A percentile compares a stretch with the other conserved stretches of the same genome.
Conservation (phyloP, 352 stramenopile genomes). For the Globisporangium barbulae region DNA sequence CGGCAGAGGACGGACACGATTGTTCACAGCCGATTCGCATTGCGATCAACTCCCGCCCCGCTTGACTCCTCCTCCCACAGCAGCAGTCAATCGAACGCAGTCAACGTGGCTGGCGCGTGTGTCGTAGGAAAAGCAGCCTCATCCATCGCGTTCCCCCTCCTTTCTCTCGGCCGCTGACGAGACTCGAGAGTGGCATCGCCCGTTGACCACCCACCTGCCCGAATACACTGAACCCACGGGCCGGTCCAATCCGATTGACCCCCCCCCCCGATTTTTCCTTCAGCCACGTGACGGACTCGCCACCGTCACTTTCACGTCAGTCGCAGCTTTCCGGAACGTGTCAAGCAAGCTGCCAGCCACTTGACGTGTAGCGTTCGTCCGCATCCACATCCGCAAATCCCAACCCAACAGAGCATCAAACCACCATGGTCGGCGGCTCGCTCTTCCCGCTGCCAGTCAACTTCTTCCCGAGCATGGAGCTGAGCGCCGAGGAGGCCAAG, state of each 20-base stretch:
- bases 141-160: background rate
- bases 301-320: conserved; percentile 3
- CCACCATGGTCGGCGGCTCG: conserved; percentile 19
- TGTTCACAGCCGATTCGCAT: background rate
- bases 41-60: background rate
- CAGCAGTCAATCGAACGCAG: background rate
- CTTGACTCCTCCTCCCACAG: too few relatives aligned
- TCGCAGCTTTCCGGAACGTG: conserved; percentile 2
- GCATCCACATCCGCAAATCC: conserved; percentile 5
- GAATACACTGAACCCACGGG: background rate
- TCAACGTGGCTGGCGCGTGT: background rate
- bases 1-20: background rate
- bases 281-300: background rate
- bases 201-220: background rate
- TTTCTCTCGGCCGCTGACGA: background rate
- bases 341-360: background rate
- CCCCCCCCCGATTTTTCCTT: background rate
- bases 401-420: background rate
- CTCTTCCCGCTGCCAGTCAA: conserved; percentile 55
- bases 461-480: conserved; percentile 54
- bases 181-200: background rate
- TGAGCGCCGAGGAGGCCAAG: conserved; percentile 40
- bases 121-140: background rate
- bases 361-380: background rate
- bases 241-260: background rate